Conservation (phyloP, 1,284 basidiomycete genomes). For the Bjerkandera adusta region DNA sequence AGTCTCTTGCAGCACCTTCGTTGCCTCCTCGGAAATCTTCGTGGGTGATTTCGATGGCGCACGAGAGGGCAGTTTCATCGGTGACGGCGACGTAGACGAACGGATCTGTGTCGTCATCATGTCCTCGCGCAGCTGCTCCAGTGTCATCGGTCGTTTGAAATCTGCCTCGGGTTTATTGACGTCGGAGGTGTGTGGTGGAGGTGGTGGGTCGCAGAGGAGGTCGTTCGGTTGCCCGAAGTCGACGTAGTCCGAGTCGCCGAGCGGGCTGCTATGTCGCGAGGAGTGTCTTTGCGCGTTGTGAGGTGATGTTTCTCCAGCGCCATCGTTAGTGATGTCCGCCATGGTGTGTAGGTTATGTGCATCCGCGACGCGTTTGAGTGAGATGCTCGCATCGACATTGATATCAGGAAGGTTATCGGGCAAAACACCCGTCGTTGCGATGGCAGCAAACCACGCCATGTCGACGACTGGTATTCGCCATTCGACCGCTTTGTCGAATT, state of each 20-base stretch:
- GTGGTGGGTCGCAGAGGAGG: conserved; percentile 16
- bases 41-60: conserved; percentile 20
- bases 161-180: neutral
- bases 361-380: neutral
- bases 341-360: conserved; percentile 21
- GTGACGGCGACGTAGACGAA: conserved; percentile 48
- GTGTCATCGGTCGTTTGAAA: conserved; percentile 5
- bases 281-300: neutral
- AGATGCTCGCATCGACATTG: conserved; percentile 7
- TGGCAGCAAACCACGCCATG: conserved; percentile 58
- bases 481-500: conserved; percentile 70
- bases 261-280: neutral
- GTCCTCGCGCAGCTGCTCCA: conserved; percentile 14
- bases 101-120: conserved; percentile 38
- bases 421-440: conserved; percentile 33
- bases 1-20: conserved; percentile 58
- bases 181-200: neutral
- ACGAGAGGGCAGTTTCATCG: conserved; percentile 43
- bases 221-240: conserved; percentile 24
- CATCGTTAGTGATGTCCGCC: conserved; percentile 36
- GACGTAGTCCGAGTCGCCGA: conserved; percentile 1
- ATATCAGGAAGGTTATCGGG: neutral
- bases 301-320: conserved; percentile 1
- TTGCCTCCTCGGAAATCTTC: conserved; percentile 35
- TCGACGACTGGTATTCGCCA: conserved; percentile 67